Base-by-base conservation (phyloP, 306 rosid species). In the Acacia acuminata region DNA sequence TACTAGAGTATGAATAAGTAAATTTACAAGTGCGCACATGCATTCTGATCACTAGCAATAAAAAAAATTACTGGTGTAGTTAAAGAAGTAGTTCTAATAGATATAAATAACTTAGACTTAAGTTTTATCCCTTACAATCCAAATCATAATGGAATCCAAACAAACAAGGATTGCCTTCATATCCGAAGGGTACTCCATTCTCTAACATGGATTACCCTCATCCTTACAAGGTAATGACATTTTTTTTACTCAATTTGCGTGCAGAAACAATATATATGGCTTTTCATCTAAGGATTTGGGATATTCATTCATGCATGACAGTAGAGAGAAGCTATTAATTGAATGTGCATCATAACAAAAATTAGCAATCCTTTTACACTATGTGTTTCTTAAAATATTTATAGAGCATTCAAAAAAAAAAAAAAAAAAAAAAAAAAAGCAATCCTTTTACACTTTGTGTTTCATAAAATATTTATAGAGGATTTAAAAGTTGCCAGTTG, bases 401-500 rank as follows among this genome's bases (percentile, higher is more conserved):
- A 24, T 3, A 13, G 58, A 45, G 10, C 7, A 71, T 71, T 40
- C 10, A 69, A n/a, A 70, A 79, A 30, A 30, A 30, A 30, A 30
- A 30, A 30, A 30, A 30, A 30, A 71, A 30, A n/a, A n/a, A n/a
- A n/a, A n/a, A n/a, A n/a, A n/a, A n/a, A n/a, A n/a, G n/a, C 14
- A 44, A 45, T 25, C 40, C 58, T 45, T 71, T 43, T 42, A 70
- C 17, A 40, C n/a, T n/a, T 45, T 15, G 60, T 25, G 51, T 44
- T 24, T 45, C 42, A 3, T 45, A 45, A 69, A n/a, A 71, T 12
- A 36, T 48, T 44, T 44, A 24, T 3, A 13, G 58, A 45, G 10
- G 15, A 71, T 71, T 40, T 40, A 69, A n/a, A 70, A 79, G 32
- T 66, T 76, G 53, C 79, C 67, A 71, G 67, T 17, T 36, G 55